Evolutionary conservation across 202 grass and related monocot genomes (phyloP).

Genomic region (Musa balbisiana): DNA sequence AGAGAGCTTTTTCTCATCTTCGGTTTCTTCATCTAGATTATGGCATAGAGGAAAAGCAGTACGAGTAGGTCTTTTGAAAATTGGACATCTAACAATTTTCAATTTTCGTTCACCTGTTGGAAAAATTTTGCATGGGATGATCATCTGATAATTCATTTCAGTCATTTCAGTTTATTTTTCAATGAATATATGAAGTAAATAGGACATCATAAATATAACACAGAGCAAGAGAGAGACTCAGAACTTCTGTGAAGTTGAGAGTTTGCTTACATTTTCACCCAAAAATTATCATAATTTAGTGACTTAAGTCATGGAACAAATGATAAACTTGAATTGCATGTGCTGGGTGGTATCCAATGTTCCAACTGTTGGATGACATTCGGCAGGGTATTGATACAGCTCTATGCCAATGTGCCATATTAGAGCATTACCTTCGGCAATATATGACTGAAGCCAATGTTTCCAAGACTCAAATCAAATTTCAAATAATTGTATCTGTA

Average conservation of each 20-base stretch:
- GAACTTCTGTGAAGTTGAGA: not conserved
- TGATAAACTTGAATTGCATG: no score
- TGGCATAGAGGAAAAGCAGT: slow-evolving; percentile 57
- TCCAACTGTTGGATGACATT: not conserved
- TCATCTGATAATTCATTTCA: not conserved
- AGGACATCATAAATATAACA: not conserved
- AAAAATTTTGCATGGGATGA: not conserved
- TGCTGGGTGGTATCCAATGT: no score
- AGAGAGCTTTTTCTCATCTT: slow-evolving; percentile 47
- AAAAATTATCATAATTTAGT: no score
- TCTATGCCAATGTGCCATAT: not conserved
- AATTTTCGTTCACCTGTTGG: not conserved
- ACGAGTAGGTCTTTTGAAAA: slow-evolving; percentile 50
- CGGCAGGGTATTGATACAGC: not conserved
- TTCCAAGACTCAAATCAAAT: not conserved
- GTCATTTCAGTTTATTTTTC: not conserved
- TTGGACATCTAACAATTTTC: not conserved
- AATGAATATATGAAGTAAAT: not conserved
- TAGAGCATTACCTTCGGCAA: not conserved
- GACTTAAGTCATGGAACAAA: no score
- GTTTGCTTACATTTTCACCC: no score
- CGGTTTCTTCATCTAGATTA: slow-evolving; percentile 61
- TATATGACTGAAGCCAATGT: not conserved
- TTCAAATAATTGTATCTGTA: not conserved
- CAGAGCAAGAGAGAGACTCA: not conserved